A percentile compares a stretch with the other conserved stretches of the same genome.
These are phyloP conservation scores for Pyrenula aspistea DNA, from an alignment of 495 filamentous ascomycete species.

Conservation along the genomic window DNA sequence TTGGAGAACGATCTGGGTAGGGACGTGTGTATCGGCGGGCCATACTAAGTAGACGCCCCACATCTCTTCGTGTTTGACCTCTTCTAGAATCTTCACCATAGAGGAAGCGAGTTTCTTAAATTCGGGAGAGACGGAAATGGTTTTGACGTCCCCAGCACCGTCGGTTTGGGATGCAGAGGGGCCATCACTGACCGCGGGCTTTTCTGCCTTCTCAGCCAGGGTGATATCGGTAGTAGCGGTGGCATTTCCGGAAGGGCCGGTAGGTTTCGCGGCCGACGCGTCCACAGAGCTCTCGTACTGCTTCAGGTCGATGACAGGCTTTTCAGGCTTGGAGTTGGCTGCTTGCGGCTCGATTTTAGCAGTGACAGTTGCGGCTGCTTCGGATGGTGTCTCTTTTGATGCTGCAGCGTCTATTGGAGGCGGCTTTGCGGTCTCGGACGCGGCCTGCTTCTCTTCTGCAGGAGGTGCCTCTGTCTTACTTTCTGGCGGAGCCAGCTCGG, in stretches of 20 bases:
- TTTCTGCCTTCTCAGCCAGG: background rate
- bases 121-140: background rate
- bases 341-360: background rate
- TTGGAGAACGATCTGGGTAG: constrained; percentile 70
- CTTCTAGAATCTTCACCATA: constrained; percentile 23
- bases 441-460: background rate
- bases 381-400: background rate
- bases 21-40: constrained; percentile 36
- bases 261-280: background rate
- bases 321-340: background rate
- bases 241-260: background rate
- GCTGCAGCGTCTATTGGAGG: background rate
- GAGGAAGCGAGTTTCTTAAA: background rate
- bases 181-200: background rate
- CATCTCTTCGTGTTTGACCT: constrained; percentile 52
- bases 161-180: background rate
- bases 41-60: constrained; percentile 59
- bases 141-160: background rate
- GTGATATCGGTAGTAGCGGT: background rate
- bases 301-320: background rate
- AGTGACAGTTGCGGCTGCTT: background rate
- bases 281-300: background rate
- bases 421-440: background rate
- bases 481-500: too few relatives aligned
- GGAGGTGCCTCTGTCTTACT: background rate